A percentile compares a stretch with the other conserved stretches of the same genome.
phyloP scores from a whole-genome alignment of 2,329 filamentous ascomycete genomes.

The Fusarium proliferatum region DNA sequence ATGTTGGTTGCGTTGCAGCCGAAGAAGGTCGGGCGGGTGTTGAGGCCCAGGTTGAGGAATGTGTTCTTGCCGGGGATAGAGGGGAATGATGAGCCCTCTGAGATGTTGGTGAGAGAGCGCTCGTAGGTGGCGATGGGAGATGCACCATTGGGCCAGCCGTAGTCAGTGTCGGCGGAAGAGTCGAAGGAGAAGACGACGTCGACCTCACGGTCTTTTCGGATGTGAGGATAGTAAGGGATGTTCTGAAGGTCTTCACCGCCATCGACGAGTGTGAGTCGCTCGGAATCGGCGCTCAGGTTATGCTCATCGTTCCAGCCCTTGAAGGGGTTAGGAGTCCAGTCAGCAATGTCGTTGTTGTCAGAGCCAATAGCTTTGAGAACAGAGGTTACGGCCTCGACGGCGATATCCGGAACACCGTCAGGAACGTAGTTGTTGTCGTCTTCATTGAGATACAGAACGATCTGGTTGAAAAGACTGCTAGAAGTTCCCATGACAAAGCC shows the following conservation, averaged over 20 bases:
- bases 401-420: constrained; percentile 58
- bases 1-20: constrained; percentile 69
- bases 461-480: constrained; percentile 81
- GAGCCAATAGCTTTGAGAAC: constrained; percentile 68
- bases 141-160: constrained; percentile 70
- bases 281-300: constrained; percentile 56
- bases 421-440: constrained; percentile 59
- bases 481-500: constrained; percentile 87
- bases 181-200: constrained; percentile 75
- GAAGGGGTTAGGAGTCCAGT: constrained; percentile 72
- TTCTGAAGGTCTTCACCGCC: constrained; percentile 85
- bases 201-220: constrained; percentile 61
- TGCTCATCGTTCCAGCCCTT: constrained; percentile 62
- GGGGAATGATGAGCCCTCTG: constrained; percentile 68
- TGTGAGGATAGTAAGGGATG: constrained; percentile 77
- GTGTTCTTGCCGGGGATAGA: constrained; percentile 65
- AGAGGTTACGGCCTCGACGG: constrained; percentile 57
- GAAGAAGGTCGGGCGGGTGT: constrained; percentile 71
- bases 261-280: constrained; percentile 78
- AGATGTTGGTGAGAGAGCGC: constrained; percentile 60
- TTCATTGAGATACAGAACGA: constrained; percentile 73
- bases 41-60: constrained; percentile 68
- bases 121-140: constrained; percentile 68
- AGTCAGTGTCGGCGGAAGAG: constrained; percentile 69
- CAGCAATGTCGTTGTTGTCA: constrained; percentile 78